A percentile compares a stretch with the other conserved stretches of the same genome.
Evolutionary conservation across 805 yeast species (phyloP).

Genomic region (Lachancea nothofagi): DNA sequence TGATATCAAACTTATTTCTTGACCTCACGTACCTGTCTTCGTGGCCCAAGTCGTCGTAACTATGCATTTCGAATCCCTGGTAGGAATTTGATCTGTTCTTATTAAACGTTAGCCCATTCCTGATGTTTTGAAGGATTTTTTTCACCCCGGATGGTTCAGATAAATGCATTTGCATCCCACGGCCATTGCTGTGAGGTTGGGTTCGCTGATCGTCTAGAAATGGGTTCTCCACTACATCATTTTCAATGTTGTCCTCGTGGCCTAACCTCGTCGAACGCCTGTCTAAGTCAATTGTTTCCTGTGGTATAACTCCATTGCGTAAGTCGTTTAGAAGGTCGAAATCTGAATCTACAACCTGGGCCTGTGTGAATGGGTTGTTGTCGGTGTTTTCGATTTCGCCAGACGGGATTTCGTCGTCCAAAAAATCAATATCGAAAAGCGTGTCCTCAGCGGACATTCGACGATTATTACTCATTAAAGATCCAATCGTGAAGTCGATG

Average conservation of each 20-base stretch:
- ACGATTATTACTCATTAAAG: constrained; percentile 6
- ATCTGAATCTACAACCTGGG: constrained; percentile 15
- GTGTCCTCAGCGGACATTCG: constrained; percentile 24
- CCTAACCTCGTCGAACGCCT: constrained; percentile 21
- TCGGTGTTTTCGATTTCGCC: constrained; percentile 6
- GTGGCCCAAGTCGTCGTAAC: constrained; percentile 21
- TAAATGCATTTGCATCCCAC: not conserved
- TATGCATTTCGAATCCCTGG: constrained; percentile 30
- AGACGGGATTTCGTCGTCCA: constrained; percentile 21
- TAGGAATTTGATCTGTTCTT: constrained; percentile 7
- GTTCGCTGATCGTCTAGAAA: constrained; percentile 13
- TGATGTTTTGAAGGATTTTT: constrained; percentile 17
- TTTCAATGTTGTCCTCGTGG: constrained; percentile 31
- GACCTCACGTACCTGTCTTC: constrained; percentile 31
- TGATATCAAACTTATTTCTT: constrained; percentile 35
- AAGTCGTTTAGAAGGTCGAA: constrained; percentile 17
- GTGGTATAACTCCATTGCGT: constrained; percentile 27
- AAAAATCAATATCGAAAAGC: constrained; percentile 37
- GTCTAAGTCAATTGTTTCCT: constrained; percentile 33
- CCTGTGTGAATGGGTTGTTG: constrained; percentile 2
- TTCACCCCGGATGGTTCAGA: constrained; percentile 18
- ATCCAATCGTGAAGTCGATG: too few species aligned
- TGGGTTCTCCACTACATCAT: constrained; percentile 34
- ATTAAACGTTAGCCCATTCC: constrained; percentile 15
- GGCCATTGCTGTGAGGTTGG: not conserved